Percentiles rank a stretch among this genome's conserved stretches.
phyloP scores from a whole-genome alignment of 1,284 basidiomycete species.

The Cryptococcus depauperatus region DNA sequence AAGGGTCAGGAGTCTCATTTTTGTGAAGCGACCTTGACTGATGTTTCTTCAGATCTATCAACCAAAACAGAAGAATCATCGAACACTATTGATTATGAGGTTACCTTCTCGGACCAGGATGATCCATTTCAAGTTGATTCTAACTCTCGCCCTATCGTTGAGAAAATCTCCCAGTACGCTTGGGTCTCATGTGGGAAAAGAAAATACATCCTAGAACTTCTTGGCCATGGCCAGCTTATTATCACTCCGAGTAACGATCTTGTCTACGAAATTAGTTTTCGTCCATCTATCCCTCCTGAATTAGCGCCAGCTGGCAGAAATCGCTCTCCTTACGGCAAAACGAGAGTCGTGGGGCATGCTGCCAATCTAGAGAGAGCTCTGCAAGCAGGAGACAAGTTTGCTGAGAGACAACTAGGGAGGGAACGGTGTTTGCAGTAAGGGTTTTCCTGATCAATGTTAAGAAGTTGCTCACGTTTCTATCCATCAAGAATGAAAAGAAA shows the following conservation, averaged over 20 bases:
- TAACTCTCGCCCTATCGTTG: conserved; percentile 46
- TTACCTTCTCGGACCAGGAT: conserved; percentile 74
- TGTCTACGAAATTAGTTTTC: conserved; percentile 7
- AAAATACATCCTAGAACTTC: conserved; percentile 67
- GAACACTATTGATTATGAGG: conserved; percentile 43
- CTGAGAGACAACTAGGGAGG: conserved; percentile 18
- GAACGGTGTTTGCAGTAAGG: conserved; percentile 12
- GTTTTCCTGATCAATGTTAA: not conserved
- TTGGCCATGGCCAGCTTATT: conserved; percentile 30
- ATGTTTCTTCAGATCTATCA: no score
- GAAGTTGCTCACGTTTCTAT: not conserved
- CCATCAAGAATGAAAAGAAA: conserved; percentile 53
- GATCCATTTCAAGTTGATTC: conserved; percentile 56
- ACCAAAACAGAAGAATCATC: not conserved
- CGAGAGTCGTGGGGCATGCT: conserved; percentile 18
- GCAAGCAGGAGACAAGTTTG: conserved; percentile 45
- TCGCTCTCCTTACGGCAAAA: conserved; percentile 15
- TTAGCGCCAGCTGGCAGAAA: not conserved
- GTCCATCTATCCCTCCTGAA: conserved; percentile 16
- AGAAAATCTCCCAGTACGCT: conserved; percentile 49
- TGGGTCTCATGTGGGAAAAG: conserved; percentile 64
- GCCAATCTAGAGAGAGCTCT: conserved; percentile 31
- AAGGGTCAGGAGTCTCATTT: not conserved
- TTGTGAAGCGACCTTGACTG: not conserved
- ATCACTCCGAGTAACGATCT: not conserved